Evolutionary conservation across 2,329 filamentous ascomycete species (phyloP), one percentile per base, ranked within the genome.

Genomic region (Geosmithia morbida): DNA sequence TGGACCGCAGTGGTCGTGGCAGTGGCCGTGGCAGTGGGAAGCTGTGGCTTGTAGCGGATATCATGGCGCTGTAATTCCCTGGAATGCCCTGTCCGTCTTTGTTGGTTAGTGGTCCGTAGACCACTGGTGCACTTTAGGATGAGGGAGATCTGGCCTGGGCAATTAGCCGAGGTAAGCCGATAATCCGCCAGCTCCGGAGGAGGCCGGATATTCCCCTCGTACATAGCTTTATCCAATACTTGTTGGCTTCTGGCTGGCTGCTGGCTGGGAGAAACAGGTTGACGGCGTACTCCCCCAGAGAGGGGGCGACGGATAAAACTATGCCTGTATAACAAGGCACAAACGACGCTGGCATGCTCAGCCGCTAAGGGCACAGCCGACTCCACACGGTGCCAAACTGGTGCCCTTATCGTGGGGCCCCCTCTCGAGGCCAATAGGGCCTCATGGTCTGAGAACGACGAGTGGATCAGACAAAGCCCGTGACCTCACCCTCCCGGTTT

Each of bases 351-450:
- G 19, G 42, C 14, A 45, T 48, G 42, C 29, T 44, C 20, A 26
- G 16, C 18, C 29, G 33, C 37, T 43, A 40, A 44, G 46, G 20
- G 37, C 33, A 26, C 14, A 46, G 17, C 45, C 17, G 22, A 49
- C 52, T 46, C 59, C 61, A 61, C 60, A 61, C 56, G 54, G 61
- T 63, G 61, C 54, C 50, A 63, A 60, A 56, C 41, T 62, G 48
- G 43, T 45, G 50, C 50, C 48, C 51, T 49, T 45, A 56, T 49
- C 53, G 49, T 49, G 50, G 51, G 43, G 40, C 48, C 44, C 18
- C 44, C 17, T 42, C 37, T 29, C 14, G 17, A 46, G 18, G 39
- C 45, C 45, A 46, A 46, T 46, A 33, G 19, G 16, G 18, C 26
- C 13, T 20, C 43, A 26, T 26, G 29, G n/a, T 42, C 14, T n/a